A percentile compares a stretch with the other conserved stretches of the same genome.
Conservation (phyloP, 1,284 basidiomycete genomes). For the Ganoderma multipileum region DNA sequence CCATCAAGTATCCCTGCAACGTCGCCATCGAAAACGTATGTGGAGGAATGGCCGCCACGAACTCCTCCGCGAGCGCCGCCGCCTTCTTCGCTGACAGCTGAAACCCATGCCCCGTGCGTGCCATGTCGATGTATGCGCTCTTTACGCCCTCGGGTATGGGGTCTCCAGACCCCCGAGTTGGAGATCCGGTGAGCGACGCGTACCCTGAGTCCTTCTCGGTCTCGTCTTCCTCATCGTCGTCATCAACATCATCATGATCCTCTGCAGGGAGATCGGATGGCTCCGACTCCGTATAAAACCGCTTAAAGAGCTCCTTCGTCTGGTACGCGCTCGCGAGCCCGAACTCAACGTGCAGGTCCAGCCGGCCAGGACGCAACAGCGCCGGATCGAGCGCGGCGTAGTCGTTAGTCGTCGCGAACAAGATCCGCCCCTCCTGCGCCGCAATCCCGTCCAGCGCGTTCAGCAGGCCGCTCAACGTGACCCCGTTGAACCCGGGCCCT, state of each 20-base stretch:
- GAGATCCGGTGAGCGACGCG: slow-evolving; percentile 11
- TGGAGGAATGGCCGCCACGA: slow-evolving; percentile 65
- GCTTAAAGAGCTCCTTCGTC: slow-evolving; percentile 65
- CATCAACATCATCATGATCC: slow-evolving; percentile 35
- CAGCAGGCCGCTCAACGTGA: slow-evolving; percentile 77
- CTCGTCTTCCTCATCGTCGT: neutral
- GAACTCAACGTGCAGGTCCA: slow-evolving; percentile 83
- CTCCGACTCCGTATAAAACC: slow-evolving; percentile 55
- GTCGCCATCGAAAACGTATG: slow-evolving; percentile 74
- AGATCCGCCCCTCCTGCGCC: slow-evolving; percentile 77
- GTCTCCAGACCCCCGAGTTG: neutral
- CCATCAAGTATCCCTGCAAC: slow-evolving; percentile 80
- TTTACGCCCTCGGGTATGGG: slow-evolving; percentile 26
- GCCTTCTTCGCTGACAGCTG: slow-evolving; percentile 44
- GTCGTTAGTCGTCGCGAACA: slow-evolving; percentile 82
- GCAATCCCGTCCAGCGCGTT: slow-evolving; percentile 80
- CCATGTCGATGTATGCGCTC: slow-evolving; percentile 35
- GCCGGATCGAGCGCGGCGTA: slow-evolving; percentile 73
- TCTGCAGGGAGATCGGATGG: slow-evolving; percentile 1
- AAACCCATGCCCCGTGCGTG: slow-evolving; percentile 41
- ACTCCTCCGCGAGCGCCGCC: slow-evolving; percentile 56
- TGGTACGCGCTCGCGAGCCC: slow-evolving; percentile 71
- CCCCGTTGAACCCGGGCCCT: slow-evolving; percentile 40
- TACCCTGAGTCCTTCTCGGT: slow-evolving; percentile 29
- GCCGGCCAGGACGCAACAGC: slow-evolving; percentile 75